Evolutionary conservation across 1,139 yeast genomes (phyloP).

Genomic region (Arxiozyma telluris): DNA sequence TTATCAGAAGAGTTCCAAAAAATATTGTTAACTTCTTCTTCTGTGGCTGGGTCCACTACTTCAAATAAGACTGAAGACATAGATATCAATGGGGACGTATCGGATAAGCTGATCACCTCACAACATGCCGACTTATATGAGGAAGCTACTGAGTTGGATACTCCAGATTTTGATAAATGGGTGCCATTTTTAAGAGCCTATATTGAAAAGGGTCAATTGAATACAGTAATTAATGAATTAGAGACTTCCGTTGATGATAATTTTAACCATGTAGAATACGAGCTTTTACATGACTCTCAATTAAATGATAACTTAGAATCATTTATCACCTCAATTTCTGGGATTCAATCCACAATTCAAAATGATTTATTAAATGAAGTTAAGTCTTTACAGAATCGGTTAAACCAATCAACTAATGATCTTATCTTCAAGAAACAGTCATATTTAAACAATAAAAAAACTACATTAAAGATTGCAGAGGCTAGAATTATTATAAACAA

Average conservation of each 20-base stretch:
- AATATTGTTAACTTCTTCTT: slow-evolving; percentile 18
- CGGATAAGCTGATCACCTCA: slow-evolving; percentile 3
- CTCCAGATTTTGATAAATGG: slow-evolving; percentile 28
- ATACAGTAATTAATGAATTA: slow-evolving; percentile 22
- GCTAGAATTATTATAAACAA: slow-evolving; percentile 52
- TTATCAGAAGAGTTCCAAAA: slow-evolving; percentile 26
- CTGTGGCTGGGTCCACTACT: slow-evolving; percentile 4
- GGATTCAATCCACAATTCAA: slow-evolving; percentile 24
- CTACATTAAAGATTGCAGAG: slow-evolving; percentile 52
- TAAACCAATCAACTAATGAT: slow-evolving; percentile 56
- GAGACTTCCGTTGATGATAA: slow-evolving; percentile 28
- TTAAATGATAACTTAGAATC: slow-evolving; percentile 27
- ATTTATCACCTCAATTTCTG: slow-evolving; percentile 26
- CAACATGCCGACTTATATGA: slow-evolving; percentile 3
- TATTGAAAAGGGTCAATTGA: slow-evolving; percentile 21
- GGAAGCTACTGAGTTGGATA: slow-evolving; percentile 18
- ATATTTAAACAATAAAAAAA: slow-evolving; percentile 48
- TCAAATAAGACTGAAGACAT: background rate
- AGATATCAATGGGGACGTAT: slow-evolving; percentile 2
- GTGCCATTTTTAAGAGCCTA: slow-evolving; percentile 26
- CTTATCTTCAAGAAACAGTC: slow-evolving; percentile 51
- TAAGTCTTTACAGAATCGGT: slow-evolving; percentile 34
- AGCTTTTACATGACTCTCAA: slow-evolving; percentile 29
- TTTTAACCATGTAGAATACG: slow-evolving; percentile 28
- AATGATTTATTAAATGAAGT: slow-evolving; percentile 20